Evolutionary conservation across 2,329 filamentous ascomycete genomes (phyloP).

Genomic region (Arthrobotrys megalospora): DNA sequence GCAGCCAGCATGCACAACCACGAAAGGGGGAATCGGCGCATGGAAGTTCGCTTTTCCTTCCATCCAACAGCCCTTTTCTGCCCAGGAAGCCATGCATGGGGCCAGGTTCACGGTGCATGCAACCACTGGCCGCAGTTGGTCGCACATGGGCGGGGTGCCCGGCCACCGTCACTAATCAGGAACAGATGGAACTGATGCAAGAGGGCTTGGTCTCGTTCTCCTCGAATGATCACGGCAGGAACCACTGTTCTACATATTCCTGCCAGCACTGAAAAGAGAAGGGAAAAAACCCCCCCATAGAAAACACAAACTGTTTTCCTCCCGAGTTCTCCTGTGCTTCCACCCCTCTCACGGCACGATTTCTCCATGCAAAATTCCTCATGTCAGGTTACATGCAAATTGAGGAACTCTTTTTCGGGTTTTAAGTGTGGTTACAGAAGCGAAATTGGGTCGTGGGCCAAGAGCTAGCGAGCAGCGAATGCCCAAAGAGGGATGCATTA

Average conservation of each 20-base stretch:
- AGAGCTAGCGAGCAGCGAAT: slow-evolving; percentile 38
- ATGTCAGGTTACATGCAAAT: slow-evolving; percentile 59
- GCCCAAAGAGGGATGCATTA: slow-evolving; percentile 44
- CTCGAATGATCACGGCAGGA: slow-evolving; percentile 26
- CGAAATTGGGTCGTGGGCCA: slow-evolving; percentile 54
- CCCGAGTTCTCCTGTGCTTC: slow-evolving; percentile 46
- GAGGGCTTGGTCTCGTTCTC: slow-evolving; percentile 20
- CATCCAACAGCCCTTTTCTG: slow-evolving; percentile 58
- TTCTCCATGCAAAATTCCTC: slow-evolving; percentile 57
- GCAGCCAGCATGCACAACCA: slow-evolving; percentile 55
- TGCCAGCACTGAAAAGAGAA: slow-evolving; percentile 13
- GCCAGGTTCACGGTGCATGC: slow-evolving; percentile 50
- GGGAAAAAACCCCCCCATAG: slow-evolving; percentile 8
- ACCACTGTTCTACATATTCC: slow-evolving; percentile 6
- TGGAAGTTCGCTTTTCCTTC: slow-evolving; percentile 58
- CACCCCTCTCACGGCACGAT: slow-evolving; percentile 60
- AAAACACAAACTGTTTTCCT: slow-evolving; percentile 53
- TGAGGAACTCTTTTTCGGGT: slow-evolving; percentile 58
- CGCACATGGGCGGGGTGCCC: slow-evolving; percentile 52
- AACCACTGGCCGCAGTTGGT: slow-evolving; percentile 46
- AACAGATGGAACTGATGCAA: slow-evolving; percentile 31
- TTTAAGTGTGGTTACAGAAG: slow-evolving; percentile 61
- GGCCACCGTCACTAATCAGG: slow-evolving; percentile 49
- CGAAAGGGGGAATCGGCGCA: slow-evolving; percentile 60
- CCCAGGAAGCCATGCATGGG: slow-evolving; percentile 54